Percentiles rank a stretch among this genome's conserved stretches.
Conservation (phyloP, 2,329 filamentous ascomycete species). For the Fusarium nisikadoi region DNA sequence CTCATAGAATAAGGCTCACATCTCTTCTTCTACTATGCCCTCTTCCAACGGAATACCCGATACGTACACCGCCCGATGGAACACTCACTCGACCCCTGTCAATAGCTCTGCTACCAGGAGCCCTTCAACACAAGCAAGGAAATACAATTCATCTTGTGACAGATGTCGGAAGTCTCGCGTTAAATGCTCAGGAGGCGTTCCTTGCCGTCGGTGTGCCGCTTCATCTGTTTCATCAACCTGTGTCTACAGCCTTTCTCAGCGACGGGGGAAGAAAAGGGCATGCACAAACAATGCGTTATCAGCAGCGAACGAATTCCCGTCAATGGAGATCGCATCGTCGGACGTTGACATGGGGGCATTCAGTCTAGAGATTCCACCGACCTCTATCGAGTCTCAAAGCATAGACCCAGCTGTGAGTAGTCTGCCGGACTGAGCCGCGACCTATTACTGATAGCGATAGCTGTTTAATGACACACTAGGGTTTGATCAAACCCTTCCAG, state of each 20-base stretch:
- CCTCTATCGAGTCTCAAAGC: too few species aligned
- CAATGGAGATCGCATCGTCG: background rate
- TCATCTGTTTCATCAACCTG: background rate
- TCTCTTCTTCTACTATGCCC: background rate
- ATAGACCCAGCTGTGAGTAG: background rate
- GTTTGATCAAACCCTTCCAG: background rate
- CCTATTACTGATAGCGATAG: background rate
- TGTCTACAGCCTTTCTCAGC: slow-evolving; percentile 6
- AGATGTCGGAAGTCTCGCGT: slow-evolving; percentile 13
- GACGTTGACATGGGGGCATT: background rate
- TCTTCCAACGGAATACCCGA: background rate
- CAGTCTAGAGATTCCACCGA: background rate
- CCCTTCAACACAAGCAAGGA: background rate
- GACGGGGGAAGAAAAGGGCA: slow-evolving; percentile 8
- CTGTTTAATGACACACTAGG: background rate
- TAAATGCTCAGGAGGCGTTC: slow-evolving; percentile 4
- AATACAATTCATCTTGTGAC: slow-evolving; percentile 19
- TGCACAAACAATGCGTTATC: background rate
- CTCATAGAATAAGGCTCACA: fast-evolving
- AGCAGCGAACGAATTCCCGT: fast-evolving
- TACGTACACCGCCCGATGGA: slow-evolving; percentile 5
- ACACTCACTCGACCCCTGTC: background rate
- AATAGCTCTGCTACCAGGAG: background rate
- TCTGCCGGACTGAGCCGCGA: too few species aligned
- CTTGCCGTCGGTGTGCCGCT: background rate